These are phyloP conservation scores for Diplodia corticola DNA, from an alignment of 2,329 filamentous ascomycete species.

Conservation along the genomic window DNA sequence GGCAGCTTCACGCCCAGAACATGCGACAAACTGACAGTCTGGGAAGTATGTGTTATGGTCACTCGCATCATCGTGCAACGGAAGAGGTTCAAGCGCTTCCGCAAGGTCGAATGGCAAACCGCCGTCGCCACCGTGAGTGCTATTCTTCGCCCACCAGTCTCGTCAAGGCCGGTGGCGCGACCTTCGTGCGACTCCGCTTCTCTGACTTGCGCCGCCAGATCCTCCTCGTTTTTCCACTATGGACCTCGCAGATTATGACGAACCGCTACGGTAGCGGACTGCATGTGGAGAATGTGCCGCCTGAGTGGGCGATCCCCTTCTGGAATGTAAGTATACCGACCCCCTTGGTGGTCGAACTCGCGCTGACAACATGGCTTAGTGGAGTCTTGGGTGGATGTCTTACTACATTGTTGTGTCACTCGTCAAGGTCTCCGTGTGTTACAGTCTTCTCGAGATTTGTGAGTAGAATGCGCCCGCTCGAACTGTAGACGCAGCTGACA, in stretches of 20 bases:
- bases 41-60: conserved; percentile 6
- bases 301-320: conserved; percentile 1
- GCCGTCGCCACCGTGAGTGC: conserved; percentile 10
- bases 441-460: conserved; percentile 22
- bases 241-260: conserved; percentile 17
- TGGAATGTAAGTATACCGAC: conserved; percentile 6
- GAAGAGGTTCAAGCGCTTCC: conserved; percentile 22
- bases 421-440: conserved; percentile 22
- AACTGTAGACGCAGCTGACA: neutral
- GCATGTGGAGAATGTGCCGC: conserved; percentile 16
- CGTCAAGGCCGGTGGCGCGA: neutral
- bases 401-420: conserved; percentile 22
- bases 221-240: conserved; percentile 14
- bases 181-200: neutral
- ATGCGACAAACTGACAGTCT: neutral
- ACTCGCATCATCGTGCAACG: conserved; percentile 16
- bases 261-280: conserved; percentile 20
- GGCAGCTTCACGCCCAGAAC: neutral
- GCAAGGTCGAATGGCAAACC: conserved; percentile 17
- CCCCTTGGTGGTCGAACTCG: neutral
- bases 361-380: neutral
- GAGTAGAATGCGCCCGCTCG: neutral
- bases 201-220: neutral
- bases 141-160: too few relatives aligned
- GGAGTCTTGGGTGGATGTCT: conserved; percentile 11